Evolutionary conservation across 2,329 filamentous ascomycete species (phyloP).

Genomic region (Elsinoe perseae): DNA sequence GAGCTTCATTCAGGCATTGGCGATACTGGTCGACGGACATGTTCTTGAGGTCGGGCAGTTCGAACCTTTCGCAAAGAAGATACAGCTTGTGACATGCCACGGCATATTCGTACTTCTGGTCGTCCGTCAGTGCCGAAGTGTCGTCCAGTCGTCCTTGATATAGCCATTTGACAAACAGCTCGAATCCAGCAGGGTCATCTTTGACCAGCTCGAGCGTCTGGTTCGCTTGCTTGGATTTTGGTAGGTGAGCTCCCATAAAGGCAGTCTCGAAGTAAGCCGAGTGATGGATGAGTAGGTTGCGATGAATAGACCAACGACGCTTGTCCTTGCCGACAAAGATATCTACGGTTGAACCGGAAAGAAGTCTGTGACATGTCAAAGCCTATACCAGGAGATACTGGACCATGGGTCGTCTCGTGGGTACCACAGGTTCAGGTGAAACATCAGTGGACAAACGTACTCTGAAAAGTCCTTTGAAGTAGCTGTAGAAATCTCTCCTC

Average conservation of each 20-base stretch:
- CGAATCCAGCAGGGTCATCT: slow-evolving; percentile 46
- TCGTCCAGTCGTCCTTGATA: slow-evolving; percentile 49
- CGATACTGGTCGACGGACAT: slow-evolving; percentile 49
- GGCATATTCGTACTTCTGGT: slow-evolving; percentile 48
- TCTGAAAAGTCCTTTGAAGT: slow-evolving; percentile 45
- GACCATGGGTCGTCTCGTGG: neutral
- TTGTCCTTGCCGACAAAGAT: slow-evolving; percentile 43
- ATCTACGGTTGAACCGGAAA: slow-evolving; percentile 46
- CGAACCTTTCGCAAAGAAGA: slow-evolving; percentile 45
- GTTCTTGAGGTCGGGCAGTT: slow-evolving; percentile 45
- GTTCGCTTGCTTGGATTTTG: slow-evolving; percentile 31
- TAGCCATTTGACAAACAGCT: slow-evolving; percentile 49
- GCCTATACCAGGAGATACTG: neutral
- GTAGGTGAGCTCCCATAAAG: slow-evolving; percentile 29
- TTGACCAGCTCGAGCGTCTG: slow-evolving; percentile 42
- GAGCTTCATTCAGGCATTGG: slow-evolving; percentile 41
- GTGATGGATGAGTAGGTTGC: slow-evolving; percentile 47
- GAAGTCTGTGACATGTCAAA: slow-evolving; percentile 38
- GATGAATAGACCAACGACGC: slow-evolving; percentile 46
- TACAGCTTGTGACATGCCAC: slow-evolving; percentile 48
- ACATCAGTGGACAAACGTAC: slow-evolving; percentile 38
- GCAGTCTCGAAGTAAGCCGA: slow-evolving; percentile 40
- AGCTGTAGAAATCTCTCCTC: slow-evolving; percentile 39
- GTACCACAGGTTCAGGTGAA: slow-evolving; percentile 24
- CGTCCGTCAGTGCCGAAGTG: slow-evolving; percentile 39